Evolutionary conservation across 2,329 filamentous ascomycete genomes (phyloP), one percentile per base, ranked within the genome.

Genomic region (Botrytis fabae): DNA sequence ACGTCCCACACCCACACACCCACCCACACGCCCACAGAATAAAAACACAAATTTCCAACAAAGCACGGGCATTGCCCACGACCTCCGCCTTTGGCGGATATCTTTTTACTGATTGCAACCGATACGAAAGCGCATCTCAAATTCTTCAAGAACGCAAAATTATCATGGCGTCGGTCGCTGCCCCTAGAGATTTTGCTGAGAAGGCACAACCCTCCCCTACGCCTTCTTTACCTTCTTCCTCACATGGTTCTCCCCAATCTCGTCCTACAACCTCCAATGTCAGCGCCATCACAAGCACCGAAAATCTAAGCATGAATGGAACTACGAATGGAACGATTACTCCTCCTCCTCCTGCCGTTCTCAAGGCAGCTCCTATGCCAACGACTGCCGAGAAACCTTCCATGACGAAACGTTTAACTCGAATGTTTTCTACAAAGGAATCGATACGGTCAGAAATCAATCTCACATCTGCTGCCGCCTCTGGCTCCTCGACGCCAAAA

Each of bases 341-440:
- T 75, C 79, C 79, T 78, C 79, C 73, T 44, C 73, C 78, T 62
- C 76, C 79, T 72, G 75, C 77, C 75, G 76, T 76, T 28, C 71
- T 63, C 54, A 79, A 77, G 70, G 71, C 74, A 25, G 76, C 75
- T 57, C 73, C 73, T 64, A 70, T 74, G 48, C 74, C 75, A 9
- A 73, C 73, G 48, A 60, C 74, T 44, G 35, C 32, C 12, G 88
- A 90, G 78, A 90, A 88, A 80, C 81, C 86, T 3, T 89, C 88
- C 22, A 88, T 91, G 82, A 91, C 90, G 80, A 88, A 90, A 79
- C 87, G 88, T 64, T 80, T 91, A 73, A 88, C 88, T 59, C 87
- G 89, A 83, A 91, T 91, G 86, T 91, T 91, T 82, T 89, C 86
- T 71, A 86, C 84, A 76, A 89, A 87, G 79, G 88, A 90, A 71